These are phyloP conservation scores for Magnaporthiopsis rhizophila DNA, from an alignment of 2,329 filamentous ascomycete species.

Conservation along the genomic window DNA sequence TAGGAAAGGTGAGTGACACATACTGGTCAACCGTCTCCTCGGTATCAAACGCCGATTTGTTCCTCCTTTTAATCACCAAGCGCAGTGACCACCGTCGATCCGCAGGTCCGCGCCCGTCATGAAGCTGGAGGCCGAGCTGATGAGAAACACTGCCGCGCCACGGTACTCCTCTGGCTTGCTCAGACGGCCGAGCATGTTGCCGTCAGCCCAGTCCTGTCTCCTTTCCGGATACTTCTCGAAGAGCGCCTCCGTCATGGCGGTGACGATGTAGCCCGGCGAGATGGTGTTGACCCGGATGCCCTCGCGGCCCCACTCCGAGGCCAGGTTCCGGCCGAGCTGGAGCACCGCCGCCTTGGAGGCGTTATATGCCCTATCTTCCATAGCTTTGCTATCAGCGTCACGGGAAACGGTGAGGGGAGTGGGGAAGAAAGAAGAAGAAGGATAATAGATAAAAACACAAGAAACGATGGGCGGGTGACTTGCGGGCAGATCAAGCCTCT, in stretches of 20 bases:
- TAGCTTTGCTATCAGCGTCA: not conserved
- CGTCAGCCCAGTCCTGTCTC: slow-evolving; percentile 61
- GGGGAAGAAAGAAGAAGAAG: too few relatives aligned
- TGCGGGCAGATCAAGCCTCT: slow-evolving; percentile 52
- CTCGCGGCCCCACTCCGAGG: slow-evolving; percentile 63
- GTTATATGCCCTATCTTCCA: slow-evolving; percentile 55
- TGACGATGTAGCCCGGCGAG: slow-evolving; percentile 72
- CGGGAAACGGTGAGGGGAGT: not conserved
- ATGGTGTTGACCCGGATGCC: slow-evolving; percentile 76
- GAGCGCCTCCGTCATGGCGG: slow-evolving; percentile 74
- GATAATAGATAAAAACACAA: not conserved
- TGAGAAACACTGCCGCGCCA: slow-evolving; percentile 59
- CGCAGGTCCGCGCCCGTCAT: slow-evolving; percentile 64
- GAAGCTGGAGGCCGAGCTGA: slow-evolving; percentile 60
- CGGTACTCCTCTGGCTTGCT: slow-evolving; percentile 63
- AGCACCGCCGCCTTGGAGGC: slow-evolving; percentile 67
- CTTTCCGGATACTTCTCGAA: slow-evolving; percentile 69
- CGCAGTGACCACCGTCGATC: slow-evolving; percentile 63
- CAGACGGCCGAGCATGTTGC: slow-evolving; percentile 75
- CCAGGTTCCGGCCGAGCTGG: slow-evolving; percentile 63
- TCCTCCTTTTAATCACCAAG: slow-evolving; percentile 35
- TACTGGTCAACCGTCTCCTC: too few relatives aligned
- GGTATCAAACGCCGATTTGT: too few relatives aligned
- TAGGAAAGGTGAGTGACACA: too few relatives aligned
- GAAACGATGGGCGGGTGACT: slow-evolving; percentile 19